phyloP scores from a whole-genome alignment of 177 flowering plant species.

The Vitis hybrid region DNA sequence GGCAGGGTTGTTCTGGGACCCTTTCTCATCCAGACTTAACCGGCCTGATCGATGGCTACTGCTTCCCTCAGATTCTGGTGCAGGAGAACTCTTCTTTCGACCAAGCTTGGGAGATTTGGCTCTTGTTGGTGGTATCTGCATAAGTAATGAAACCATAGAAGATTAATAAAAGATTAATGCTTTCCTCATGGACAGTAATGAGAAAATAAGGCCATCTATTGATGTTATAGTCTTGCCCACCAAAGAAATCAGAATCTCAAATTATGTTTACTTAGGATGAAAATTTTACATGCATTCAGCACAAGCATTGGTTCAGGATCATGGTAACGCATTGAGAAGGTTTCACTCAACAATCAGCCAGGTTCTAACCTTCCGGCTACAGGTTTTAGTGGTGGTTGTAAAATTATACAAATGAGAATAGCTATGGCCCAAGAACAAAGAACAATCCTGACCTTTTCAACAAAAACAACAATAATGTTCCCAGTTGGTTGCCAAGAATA shows the following conservation, averaged over 20 bases:
- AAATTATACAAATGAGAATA: background rate
- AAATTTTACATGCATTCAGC: too few species aligned
- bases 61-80: constrained; percentile 42
- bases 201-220: too few species aligned
- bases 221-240: too few species aligned
- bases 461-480: background rate
- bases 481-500: background rate
- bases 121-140: constrained; percentile 89
- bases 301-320: background rate
- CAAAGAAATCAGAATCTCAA: too few species aligned
- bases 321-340: background rate
- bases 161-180: too few species aligned
- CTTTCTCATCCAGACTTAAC: constrained; percentile 68
- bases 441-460: too few species aligned
- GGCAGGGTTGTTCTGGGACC: constrained; percentile 27
- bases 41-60: constrained; percentile 35
- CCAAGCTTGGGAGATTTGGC: constrained; percentile 95
- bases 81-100: constrained; percentile 54
- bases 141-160: constrained; percentile 2
- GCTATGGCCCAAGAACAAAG: too few species aligned
- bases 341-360: background rate
- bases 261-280: too few species aligned
- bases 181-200: too few species aligned
- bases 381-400: background rate
- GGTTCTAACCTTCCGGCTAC: background rate